A percentile compares a stretch with the other conserved stretches of the same genome.
These are phyloP conservation scores for Ophiognomonia clavigignenti-juglandacearum DNA, from an alignment of 2,329 filamentous ascomycete genomes.

Conservation along the genomic window DNA sequence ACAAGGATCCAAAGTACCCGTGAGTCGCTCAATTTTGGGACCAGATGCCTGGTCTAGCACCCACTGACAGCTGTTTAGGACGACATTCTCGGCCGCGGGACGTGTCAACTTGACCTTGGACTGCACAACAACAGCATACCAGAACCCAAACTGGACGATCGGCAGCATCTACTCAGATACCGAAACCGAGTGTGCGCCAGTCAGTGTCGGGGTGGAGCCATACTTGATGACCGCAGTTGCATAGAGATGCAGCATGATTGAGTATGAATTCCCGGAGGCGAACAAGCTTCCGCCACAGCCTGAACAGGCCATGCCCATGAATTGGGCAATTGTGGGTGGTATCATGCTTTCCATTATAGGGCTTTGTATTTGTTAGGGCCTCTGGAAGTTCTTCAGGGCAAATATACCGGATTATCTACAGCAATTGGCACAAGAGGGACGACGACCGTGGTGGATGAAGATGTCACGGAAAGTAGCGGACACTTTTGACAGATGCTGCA, in stretches of 20 bases:
- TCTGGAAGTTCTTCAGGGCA: too few relatives aligned
- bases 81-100: conserved; percentile 29
- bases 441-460: too few relatives aligned
- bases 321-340: too few relatives aligned
- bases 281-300: background rate
- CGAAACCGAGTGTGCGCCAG: conserved; percentile 26
- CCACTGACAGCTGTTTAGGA: conserved; percentile 17
- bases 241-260: conserved; percentile 16
- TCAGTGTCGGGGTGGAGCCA: conserved; percentile 27
- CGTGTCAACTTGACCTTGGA: conserved; percentile 27
- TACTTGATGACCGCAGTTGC: conserved; percentile 30
- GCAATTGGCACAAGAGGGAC: too few relatives aligned
- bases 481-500: too few relatives aligned
- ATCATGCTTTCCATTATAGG: too few relatives aligned
- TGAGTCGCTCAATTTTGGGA: conserved; percentile 20
- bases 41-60: background rate
- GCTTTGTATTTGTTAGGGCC: too few relatives aligned
- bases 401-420: too few relatives aligned
- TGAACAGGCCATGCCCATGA: conserved; percentile 21
- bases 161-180: conserved; percentile 35
- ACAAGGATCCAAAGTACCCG: conserved; percentile 33
- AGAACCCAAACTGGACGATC: conserved; percentile 35
- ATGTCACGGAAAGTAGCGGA: too few relatives aligned
- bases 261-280: conserved; percentile 13
- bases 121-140: conserved; percentile 29